Base-by-base conservation (phyloP, 257 asterid species). In the Solanum gracilifrons region DNA sequence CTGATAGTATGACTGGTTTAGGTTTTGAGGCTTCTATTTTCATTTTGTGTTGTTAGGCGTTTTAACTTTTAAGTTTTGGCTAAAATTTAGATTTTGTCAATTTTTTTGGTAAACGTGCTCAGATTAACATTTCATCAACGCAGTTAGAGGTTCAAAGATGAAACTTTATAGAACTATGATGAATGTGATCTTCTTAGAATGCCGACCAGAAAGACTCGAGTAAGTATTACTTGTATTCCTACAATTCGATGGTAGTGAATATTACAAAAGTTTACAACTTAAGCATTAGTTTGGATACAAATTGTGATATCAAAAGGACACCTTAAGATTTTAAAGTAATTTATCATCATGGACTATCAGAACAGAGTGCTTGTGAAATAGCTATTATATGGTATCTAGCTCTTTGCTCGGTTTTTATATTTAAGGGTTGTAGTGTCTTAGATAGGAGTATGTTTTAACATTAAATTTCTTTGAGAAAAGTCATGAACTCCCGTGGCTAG, bases 191-290 rank as follows among this genome's bases (percentile, higher is more conserved):
- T n/a, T 66, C 33, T 25, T 66, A 94, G 87, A 90, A 94, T 2
- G 68, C 5, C 9, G 97, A 95, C 58, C 46, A 92, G 66, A 96
- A 94, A 86, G 97, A 92, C 74, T 86, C 93, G 66, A 92, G 97
- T 94, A 92, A 27, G 93, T 71, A 74, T 36, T 33, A 64, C 31
- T 35, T 33, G 18, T 74, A 74, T 21, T 35, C 31, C n/a, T 74
- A 35, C 31, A 35, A 46, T 74, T 21, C 2, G 9, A 21, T 35
- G n/a, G 37, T 35, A 74, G 13, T 74, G 18, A 55, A 74, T 21
- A 23, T 35, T 25, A 12, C 16, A 10, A 36, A 35, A n/a, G 1
- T 5, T 74, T 21, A 20, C n/a, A 15, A 35, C 51, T 5, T 74
- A 35, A 35, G 35, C 46, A 74, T 20, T 35, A 5, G 18, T 74